These are phyloP conservation scores for Penicillium riverlandense DNA, from an alignment of 495 filamentous ascomycete genomes.

Conservation along the genomic window DNA sequence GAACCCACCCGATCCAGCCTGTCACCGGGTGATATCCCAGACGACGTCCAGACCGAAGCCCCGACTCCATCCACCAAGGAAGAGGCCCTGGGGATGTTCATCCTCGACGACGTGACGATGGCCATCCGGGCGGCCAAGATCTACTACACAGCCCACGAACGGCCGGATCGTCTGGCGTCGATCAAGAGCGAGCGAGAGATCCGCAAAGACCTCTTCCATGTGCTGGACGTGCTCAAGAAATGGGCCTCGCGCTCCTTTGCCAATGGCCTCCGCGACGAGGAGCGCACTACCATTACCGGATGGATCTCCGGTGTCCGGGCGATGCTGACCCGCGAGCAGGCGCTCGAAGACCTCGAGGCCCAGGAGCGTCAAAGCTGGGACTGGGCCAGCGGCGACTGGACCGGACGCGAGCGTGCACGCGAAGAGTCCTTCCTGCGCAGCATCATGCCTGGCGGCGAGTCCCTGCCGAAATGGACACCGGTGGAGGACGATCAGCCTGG, in stretches of 20 bases:
- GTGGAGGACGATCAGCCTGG: conserved; percentile 30
- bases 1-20: conserved; percentile 26
- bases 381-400: conserved; percentile 78
- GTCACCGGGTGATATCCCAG: conserved; percentile 22
- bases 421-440: conserved; percentile 76
- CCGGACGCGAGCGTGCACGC: conserved; percentile 64
- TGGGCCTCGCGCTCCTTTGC: conserved; percentile 85
- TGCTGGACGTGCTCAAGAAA: conserved; percentile 83
- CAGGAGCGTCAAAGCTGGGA: conserved; percentile 66
- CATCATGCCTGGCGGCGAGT: conserved; percentile 39
- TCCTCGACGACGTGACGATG: conserved; percentile 85
- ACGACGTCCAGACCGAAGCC: conserved; percentile 22
- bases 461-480: conserved; percentile 65
- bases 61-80: conserved; percentile 56
- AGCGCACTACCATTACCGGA: conserved; percentile 58
- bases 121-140: conserved; percentile 91
- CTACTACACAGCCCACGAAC: conserved; percentile 85
- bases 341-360: conserved; percentile 64
- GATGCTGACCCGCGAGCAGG: conserved; percentile 68
- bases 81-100: conserved; percentile 84
- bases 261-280: conserved; percentile 70
- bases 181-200: conserved; percentile 81
- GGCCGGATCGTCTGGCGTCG: conserved; percentile 71
- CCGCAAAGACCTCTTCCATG: conserved; percentile 70
- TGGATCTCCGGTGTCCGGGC: conserved; percentile 74